Conservation (phyloP, 768 basidiomycete species). For the Tulasnella sp. region DNA sequence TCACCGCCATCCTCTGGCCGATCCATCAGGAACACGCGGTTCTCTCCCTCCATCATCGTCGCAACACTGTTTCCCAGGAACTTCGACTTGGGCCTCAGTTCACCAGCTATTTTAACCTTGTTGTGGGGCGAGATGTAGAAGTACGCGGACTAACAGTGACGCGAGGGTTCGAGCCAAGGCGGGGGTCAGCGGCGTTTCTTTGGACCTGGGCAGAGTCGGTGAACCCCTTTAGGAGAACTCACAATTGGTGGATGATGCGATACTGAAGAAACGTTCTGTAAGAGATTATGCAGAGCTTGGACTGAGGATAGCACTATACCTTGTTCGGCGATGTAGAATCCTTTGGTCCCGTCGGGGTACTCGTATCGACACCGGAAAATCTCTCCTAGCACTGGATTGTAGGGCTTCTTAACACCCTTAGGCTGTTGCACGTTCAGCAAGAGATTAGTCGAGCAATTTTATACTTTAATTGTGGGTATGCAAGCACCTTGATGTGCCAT, state of each 20-base stretch:
- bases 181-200: neutral
- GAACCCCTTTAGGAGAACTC: constrained; percentile 10
- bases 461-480: neutral
- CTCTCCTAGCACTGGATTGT: constrained; percentile 95
- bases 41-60: constrained; percentile 94
- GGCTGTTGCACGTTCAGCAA: constrained; percentile 30
- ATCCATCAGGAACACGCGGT: constrained; percentile 72
- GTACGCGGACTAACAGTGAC: constrained; percentile 52
- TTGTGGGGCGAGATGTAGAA: constrained; percentile 91
- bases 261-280: constrained; percentile 83
- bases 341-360: constrained; percentile 83
- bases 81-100: constrained; percentile 88
- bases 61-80: constrained; percentile 96
- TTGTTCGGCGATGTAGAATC: constrained; percentile 96
- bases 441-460: neutral
- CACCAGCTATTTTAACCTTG: constrained; percentile 75
- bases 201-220: neutral
- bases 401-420: constrained; percentile 99
- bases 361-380: constrained; percentile 95
- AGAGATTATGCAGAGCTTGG: constrained; percentile 77
- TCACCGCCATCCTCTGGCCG: constrained; percentile 77
- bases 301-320: constrained; percentile 32
- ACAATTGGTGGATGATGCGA: constrained; percentile 84
- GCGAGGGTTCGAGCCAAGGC: neutral
- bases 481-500: constrained; percentile 82